These are phyloP conservation scores for Tremellales sp. DNA, from an alignment of 1,284 basidiomycete species.

Conservation along the genomic window DNA sequence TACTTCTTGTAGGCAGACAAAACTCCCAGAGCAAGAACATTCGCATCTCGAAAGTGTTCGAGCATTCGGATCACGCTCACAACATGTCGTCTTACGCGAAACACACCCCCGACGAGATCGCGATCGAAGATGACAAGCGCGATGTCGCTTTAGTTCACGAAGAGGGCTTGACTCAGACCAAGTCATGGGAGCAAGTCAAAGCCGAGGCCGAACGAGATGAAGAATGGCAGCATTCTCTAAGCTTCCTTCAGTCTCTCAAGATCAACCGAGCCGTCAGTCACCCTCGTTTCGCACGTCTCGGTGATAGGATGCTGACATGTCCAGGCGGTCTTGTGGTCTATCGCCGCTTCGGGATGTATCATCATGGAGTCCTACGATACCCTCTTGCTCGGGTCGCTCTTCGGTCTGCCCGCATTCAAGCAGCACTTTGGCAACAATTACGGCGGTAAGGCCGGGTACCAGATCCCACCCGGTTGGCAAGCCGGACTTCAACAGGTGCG, in stretches of 20 bases:
- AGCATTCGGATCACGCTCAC: no score
- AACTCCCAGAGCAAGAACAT: background rate
- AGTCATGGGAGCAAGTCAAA: slow-evolving; percentile 6
- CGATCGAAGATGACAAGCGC: slow-evolving; percentile 2
- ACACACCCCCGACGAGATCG: background rate
- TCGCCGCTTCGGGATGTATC: slow-evolving; percentile 46
- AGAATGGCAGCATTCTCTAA: slow-evolving; percentile 8
- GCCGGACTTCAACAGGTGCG: slow-evolving; percentile 42
- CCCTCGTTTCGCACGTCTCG: no score
- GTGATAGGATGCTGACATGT: background rate
- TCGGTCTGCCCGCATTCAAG: slow-evolving; percentile 38
- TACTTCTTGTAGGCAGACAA: background rate
- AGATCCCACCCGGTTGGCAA: slow-evolving; percentile 50
- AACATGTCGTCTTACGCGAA: background rate
- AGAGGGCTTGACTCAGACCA: background rate
- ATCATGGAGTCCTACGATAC: slow-evolving; percentile 49
- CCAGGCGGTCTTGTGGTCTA: slow-evolving; percentile 46
- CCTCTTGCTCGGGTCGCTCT: slow-evolving; percentile 31
- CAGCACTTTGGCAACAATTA: slow-evolving; percentile 28
- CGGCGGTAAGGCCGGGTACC: slow-evolving; percentile 22
- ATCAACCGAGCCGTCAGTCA: slow-evolving; percentile 9
- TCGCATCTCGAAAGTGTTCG: no score
- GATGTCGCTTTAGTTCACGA: background rate
- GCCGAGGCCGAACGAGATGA: slow-evolving; percentile 10
- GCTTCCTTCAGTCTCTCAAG: slow-evolving; percentile 5